phyloP scores from a whole-genome alignment of 2,329 filamentous ascomycete species.

The Fusarium sp. region DNA sequence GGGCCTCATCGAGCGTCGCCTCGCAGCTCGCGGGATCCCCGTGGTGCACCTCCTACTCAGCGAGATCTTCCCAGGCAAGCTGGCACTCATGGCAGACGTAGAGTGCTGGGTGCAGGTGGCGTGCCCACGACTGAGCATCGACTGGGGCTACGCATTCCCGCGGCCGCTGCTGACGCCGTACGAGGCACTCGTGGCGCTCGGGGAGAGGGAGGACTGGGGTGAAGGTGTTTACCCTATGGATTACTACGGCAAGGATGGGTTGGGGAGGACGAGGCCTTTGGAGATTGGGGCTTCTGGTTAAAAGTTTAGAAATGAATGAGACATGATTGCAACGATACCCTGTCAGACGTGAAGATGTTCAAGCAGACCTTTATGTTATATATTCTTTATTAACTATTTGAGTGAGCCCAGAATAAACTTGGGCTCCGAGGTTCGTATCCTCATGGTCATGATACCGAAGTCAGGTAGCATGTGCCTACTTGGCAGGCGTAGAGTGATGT shows the following conservation, averaged over 20 bases:
- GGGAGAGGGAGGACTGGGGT: constrained; percentile 77
- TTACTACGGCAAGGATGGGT: constrained; percentile 90
- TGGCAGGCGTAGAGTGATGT: not conserved
- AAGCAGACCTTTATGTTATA: not conserved
- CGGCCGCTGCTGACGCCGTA: constrained; percentile 90
- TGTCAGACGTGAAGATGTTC: not conserved
- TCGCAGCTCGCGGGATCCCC: constrained; percentile 75
- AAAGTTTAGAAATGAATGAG: not conserved
- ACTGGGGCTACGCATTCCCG: constrained; percentile 98
- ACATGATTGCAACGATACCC: not conserved
- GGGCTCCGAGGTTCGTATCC: not conserved
- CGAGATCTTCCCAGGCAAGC: constrained; percentile 95
- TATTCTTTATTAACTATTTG: not conserved
- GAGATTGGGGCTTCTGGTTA: constrained; percentile 42
- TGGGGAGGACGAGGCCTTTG: constrained; percentile 76
- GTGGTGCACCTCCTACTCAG: constrained; percentile 86
- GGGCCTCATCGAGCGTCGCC: constrained; percentile 79
- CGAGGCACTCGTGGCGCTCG: constrained; percentile 90
- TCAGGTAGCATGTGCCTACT: not conserved
- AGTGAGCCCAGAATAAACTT: not conserved
- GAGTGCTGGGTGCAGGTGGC: constrained; percentile 99
- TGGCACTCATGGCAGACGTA: constrained; percentile 91
- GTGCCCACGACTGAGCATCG: constrained; percentile 94
- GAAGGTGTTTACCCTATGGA: constrained; percentile 92
- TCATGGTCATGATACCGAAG: not conserved